Percentiles rank a stretch among this genome's conserved stretches.
These are phyloP conservation scores for Cystobasidium pallidum DNA, from an alignment of 1,284 basidiomycete genomes.

Conservation along the genomic window DNA sequence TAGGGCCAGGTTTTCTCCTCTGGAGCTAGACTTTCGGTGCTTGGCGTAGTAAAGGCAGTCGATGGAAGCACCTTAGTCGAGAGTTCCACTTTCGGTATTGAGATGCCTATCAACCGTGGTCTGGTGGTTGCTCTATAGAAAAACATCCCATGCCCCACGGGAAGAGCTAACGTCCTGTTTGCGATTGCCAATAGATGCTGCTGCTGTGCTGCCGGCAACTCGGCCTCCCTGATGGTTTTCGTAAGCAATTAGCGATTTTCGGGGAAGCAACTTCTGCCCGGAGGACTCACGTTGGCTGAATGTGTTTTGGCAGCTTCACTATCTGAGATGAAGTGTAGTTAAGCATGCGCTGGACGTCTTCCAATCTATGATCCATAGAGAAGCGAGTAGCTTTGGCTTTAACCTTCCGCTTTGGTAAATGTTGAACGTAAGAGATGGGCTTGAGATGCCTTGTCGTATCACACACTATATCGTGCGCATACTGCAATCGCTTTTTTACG, in stretches of 20 bases:
- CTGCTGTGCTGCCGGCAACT: conserved; percentile 78
- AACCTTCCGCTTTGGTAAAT: conserved; percentile 31
- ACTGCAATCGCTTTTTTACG: conserved; percentile 19
- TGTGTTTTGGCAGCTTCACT: conserved; percentile 22
- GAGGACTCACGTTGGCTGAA: conserved; percentile 13
- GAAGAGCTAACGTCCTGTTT: conserved; percentile 79
- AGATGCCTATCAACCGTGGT: conserved; percentile 37
- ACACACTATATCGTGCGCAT: conserved; percentile 23
- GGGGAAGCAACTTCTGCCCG: too few species aligned
- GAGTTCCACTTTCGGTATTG: conserved; percentile 64
- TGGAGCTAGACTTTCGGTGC: conserved; percentile 62
- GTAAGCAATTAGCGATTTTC: conserved; percentile 8
- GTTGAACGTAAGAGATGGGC: conserved; percentile 37
- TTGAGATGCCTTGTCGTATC: conserved; percentile 16
- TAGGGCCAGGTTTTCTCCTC: conserved; percentile 88
- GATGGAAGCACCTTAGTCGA: conserved; percentile 72
- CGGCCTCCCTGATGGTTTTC: conserved; percentile 67
- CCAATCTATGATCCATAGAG: conserved; percentile 29
- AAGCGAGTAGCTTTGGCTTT: conserved; percentile 39
- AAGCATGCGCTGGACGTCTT: conserved; percentile 36
- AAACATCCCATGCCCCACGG: conserved; percentile 84
- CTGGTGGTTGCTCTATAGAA: conserved; percentile 62
- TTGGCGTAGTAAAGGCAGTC: conserved; percentile 67
- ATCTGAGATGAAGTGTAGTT: conserved; percentile 19
- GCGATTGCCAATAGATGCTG: conserved; percentile 74